A percentile compares a stretch with the other conserved stretches of the same genome.
Conservation (phyloP, 306 rosid genomes). For the Cyclanthera cordifolia region DNA sequence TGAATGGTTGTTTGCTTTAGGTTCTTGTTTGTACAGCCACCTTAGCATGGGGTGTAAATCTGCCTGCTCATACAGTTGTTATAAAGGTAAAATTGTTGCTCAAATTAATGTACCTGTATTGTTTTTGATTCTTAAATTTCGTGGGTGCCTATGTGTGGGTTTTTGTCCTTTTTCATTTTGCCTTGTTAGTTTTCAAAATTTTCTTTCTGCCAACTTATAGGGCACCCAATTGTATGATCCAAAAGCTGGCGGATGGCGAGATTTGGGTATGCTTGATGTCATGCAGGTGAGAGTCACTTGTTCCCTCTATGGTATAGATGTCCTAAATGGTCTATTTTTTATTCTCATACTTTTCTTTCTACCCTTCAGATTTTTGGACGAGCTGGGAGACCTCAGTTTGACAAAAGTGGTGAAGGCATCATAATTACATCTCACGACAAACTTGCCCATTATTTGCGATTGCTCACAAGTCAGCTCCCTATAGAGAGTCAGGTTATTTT, state of each 20-base stretch:
- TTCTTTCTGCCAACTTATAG: slow-evolving; percentile 20
- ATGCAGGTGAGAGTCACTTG: slow-evolving; percentile 57
- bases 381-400: slow-evolving; percentile 98
- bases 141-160: neutral
- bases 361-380: slow-evolving; percentile 73
- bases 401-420: slow-evolving; percentile 96
- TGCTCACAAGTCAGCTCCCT: slow-evolving; percentile 88
- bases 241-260: slow-evolving; percentile 98
- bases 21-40: slow-evolving; percentile 98
- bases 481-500: slow-evolving; percentile 77
- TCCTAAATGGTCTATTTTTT: neutral
- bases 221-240: slow-evolving; percentile 95
- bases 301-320: neutral
- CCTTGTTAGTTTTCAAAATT: neutral
- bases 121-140: neutral
- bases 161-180: neutral
- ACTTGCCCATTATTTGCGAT: slow-evolving; percentile 73
- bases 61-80: slow-evolving; percentile 97
- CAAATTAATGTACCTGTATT: neutral
- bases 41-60: slow-evolving; percentile 98
- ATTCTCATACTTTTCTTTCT: neutral
- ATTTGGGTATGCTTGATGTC: slow-evolving; percentile 98
- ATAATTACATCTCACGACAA: slow-evolving; percentile 90
- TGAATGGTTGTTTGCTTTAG: slow-evolving; percentile 30
- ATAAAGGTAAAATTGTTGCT: slow-evolving; percentile 56